Evolutionary conservation across 768 basidiomycete species (phyloP).

Genomic region (Dendrothele bispora): DNA sequence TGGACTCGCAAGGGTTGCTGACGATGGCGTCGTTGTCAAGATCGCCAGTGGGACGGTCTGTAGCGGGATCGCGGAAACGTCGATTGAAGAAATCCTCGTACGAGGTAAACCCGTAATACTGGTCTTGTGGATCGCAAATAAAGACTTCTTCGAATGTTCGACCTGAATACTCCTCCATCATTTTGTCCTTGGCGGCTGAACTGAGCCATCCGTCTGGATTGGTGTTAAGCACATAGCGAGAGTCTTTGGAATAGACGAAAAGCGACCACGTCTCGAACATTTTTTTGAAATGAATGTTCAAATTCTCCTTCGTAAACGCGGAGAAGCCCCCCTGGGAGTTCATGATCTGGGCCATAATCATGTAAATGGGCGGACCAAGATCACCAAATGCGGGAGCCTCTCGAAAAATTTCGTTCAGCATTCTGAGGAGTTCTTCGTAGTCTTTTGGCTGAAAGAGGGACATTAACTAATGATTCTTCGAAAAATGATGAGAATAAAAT

Average conservation of each 20-base stretch:
- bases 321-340: conserved; percentile 14
- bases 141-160: conserved; percentile 18
- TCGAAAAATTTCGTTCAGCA: conserved; percentile 12
- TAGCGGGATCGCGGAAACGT: conserved; percentile 23
- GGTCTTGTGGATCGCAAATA: conserved; percentile 24
- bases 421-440: conserved; percentile 7
- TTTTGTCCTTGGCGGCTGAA: neutral
- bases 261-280: neutral
- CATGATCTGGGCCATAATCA: conserved; percentile 15
- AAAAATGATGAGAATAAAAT: neutral
- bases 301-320: neutral
- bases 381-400: conserved; percentile 11
- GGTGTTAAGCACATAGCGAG: neutral
- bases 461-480: too few relatives aligned
- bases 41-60: conserved; percentile 31
- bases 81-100: conserved; percentile 48
- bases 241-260: neutral
- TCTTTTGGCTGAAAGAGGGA: neutral
- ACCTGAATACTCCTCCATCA: neutral
- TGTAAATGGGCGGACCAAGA: conserved; percentile 13
- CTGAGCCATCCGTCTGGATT: neutral
- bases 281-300: neutral
- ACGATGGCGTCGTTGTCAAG: conserved; percentile 29
- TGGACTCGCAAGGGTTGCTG: conserved; percentile 45
- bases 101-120: conserved; percentile 34